phyloP scores from a whole-genome alignment of 345 rosid species.

The Luvunga scandens region DNA sequence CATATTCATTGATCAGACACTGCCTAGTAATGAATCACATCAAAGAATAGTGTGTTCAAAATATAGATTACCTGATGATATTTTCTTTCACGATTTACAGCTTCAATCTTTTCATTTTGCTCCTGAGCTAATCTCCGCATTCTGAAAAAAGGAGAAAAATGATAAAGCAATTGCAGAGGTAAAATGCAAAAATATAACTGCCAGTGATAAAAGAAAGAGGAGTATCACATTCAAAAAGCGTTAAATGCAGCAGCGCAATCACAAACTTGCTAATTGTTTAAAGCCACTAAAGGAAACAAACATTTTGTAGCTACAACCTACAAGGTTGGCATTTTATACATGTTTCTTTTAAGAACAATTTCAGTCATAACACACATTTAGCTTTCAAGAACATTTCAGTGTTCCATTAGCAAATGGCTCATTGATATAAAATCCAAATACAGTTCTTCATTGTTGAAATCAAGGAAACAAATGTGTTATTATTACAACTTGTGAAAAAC shows the following conservation, averaged over 20 bases:
- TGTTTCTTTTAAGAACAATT: not conserved
- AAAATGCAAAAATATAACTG: not conserved
- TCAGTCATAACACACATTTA: not conserved
- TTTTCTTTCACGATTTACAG: slow-evolving; percentile 92
- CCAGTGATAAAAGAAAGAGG: not conserved
- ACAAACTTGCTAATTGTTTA: not conserved
- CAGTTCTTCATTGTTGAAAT: not conserved
- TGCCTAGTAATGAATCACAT: slow-evolving; percentile 3
- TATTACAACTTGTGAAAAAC: not conserved
- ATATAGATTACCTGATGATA: slow-evolving; percentile 75
- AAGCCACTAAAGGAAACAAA: not conserved
- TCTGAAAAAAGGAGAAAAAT: slow-evolving; percentile 34
- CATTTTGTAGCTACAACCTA: not conserved
- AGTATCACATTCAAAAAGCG: not conserved
- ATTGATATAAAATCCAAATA: not conserved
- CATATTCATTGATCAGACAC: slow-evolving; percentile 12
- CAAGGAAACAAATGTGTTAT: not conserved
- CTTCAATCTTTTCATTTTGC: slow-evolving; percentile 79
- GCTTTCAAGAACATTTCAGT: not conserved
- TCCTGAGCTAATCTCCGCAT: slow-evolving; percentile 75
- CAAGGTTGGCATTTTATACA: not conserved
- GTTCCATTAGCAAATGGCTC: not conserved
- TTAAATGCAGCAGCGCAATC: not conserved
- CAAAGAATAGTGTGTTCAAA: not conserved
- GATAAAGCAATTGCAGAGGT: not conserved